Evolutionary conservation across 768 basidiomycete genomes (phyloP), one percentile per base, ranked within the genome.

Genomic region (Scleroderma citrinum): DNA sequence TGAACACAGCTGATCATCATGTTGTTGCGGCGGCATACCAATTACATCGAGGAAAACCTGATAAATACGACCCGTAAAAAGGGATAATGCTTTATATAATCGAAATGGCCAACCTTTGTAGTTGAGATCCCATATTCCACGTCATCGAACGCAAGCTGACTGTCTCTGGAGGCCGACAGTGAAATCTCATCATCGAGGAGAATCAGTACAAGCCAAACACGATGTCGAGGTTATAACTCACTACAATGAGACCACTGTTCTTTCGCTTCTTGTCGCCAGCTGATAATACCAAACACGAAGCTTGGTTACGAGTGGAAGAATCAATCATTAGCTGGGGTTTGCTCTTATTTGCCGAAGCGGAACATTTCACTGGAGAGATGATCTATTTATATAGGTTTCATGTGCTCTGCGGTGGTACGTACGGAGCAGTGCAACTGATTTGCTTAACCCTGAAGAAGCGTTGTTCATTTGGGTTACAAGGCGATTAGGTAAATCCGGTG

Each of bases 131-230:
- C 35, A 36, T 19, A 16, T 14, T 16, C 12, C 12, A 13, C 13
- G 12, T 64, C 60, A 35, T 64, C 63, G 13, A 54, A 50, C 5
- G 65, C 62, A 17, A 37, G 3, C 5, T 65, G 60, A 12, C 42
- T 44, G n/a, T 66, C 62, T 11, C 56, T 55, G 39, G 62, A 64
- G 5, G 63, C 59, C 0, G 62, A 62, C 17, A 66, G 30, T 34
- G 55, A 66, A 10, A 66, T 57, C 62, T 64, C 16, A 12, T 36
- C 14, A 36, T 36, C 0, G 3, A 12, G 17, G 26, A 8, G 26
- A 29, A 29, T 29, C 26, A 29, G 26, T 29, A 29, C 37, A 2
- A 14, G 50, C 2, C 19, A 19, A 23, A 32, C 5, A 20, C 13
- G 12, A 29, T 29, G 8, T 8, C 8, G 26, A 29, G n/a, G n/a